Base-by-base conservation (phyloP, 2,329 filamentous ascomycete species). In the Monosporascus sp. region DNA sequence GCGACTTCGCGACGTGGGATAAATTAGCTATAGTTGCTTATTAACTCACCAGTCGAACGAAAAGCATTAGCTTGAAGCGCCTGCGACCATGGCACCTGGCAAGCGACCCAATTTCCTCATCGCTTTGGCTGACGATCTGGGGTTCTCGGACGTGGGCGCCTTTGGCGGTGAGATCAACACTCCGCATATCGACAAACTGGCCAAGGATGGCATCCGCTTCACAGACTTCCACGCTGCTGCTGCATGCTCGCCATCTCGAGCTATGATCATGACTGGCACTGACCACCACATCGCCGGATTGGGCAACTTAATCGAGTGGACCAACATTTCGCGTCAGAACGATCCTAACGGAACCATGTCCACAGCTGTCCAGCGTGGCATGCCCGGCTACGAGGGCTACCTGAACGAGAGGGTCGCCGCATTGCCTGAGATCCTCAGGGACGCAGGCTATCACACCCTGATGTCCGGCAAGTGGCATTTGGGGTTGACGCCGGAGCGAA, bases 181-280 rank as follows among this genome's bases (percentile, higher is more conserved):
- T 0, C 82, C 82, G 1, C 78, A 82, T 60, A 71, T 85, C 38
- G 78, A 84, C 66, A 77, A 75, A 38, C 65, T 82, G 3, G 74
- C 78, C 3, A 68, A 73, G 15, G 63, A 67, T 51, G 77, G 82
- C 31, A 67, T 86, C 20, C 77, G 82, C 5, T 83, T 86, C 61
- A 86, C 82, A 0, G 80, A 85, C 60, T 86, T 85, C 65, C 83
- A 87, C 61, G 79, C 82, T 2, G 83, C 84, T 0, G 79, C 82
- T 2, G 83, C 83, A 49, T 87, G 82, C 67, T 86, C 82, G 49
- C 84, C 84, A 2, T 83, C 81, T 3, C 73, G 83, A 38, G 80
- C 82, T 18, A 87, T 87, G 83, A 77, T 87, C 59, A 80, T 86
- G 75, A 85, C 81, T 0, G 82, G 82, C 4, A 86, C 82, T 0